Base-by-base conservation (phyloP, 1,139 yeast genomes). In the Debaryomyces sp. region DNA sequence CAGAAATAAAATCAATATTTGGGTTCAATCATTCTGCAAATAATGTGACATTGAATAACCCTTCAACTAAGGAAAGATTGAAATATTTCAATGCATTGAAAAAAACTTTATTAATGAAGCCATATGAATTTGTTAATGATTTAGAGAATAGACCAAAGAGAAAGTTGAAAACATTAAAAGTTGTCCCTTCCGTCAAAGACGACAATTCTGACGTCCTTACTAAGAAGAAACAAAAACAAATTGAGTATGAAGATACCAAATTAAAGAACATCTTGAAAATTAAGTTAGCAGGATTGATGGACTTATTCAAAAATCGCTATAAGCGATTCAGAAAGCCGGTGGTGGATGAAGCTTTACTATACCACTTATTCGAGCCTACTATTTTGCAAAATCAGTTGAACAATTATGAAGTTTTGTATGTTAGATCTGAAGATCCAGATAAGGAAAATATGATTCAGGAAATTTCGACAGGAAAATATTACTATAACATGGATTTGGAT, bases 241-340 rank as follows among this genome's bases (percentile, higher is more conserved):
- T 78, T 53, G 89, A 84, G 53, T 81, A 83, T 54, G 77, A 80
- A 47, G 98, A 94, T 63, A 85, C 90, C 73, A 85, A 87, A 61
- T 71, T 91, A 54, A 91, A 90, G 64, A 92, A 94, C 63, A 77
- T 88, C 9, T 73, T 94, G 53, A 95, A 94, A 65, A 84, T 94
- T 50, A 90, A 88, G 64, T 75, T 94, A 27, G 87, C 96, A 9
- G 91, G 90, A 1, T 71, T 95, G 41, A 89, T 94, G 96, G 98
- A 94, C 54, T 72, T 89, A 35, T 87, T 94, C 69, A 91, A 92
- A 59, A 84, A 75, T 49, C 78, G 98, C 44, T 94, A 94, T 64
- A 90, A 90, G 61, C 77, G 96, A 50, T 95, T 94, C 72, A 87
- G 84, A 59, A 94, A 92, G 60, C 98, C 99, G 0, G 78, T 89